These are phyloP conservation scores for Metarhizium robertsii DNA, from an alignment of 2,329 filamentous ascomycete species.

Conservation along the genomic window DNA sequence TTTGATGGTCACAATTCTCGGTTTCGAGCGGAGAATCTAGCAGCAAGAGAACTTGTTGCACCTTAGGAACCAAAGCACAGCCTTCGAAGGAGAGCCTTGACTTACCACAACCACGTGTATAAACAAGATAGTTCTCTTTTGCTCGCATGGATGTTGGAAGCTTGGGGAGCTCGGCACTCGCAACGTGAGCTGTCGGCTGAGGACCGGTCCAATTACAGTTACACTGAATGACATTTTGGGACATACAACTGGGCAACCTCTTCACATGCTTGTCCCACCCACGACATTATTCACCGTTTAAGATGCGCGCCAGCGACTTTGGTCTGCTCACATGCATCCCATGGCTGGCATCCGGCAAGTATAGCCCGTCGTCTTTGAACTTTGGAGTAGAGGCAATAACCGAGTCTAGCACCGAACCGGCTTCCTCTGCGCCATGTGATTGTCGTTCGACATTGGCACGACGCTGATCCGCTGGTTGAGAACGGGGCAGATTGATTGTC, in stretches of 20 bases:
- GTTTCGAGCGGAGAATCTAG: not conserved
- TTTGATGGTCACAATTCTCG: not conserved
- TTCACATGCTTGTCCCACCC: not conserved
- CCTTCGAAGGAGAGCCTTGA: not conserved
- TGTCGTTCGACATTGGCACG: not conserved
- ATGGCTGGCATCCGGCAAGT: not conserved
- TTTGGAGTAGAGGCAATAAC: no score
- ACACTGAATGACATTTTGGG: not conserved
- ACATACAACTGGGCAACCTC: not conserved
- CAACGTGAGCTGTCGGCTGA: not conserved
- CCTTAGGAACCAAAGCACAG: not conserved
- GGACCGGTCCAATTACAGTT: not conserved
- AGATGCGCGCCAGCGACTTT: not conserved
- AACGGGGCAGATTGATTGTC: no score
- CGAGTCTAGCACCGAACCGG: not conserved
- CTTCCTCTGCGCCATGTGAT: not conserved
- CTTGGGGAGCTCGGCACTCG: not conserved
- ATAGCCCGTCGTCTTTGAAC: not conserved
- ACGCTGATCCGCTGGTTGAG: not conserved
- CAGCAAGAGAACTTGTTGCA: not conserved
- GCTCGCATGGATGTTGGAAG: not conserved
- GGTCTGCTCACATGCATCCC: not conserved
- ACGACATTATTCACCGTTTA: not conserved
- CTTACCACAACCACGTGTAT: not conserved
- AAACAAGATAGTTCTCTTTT: not conserved